Evolutionary conservation across 768 basidiomycete genomes (phyloP).

Genomic region (Floccularia luteovirens): DNA sequence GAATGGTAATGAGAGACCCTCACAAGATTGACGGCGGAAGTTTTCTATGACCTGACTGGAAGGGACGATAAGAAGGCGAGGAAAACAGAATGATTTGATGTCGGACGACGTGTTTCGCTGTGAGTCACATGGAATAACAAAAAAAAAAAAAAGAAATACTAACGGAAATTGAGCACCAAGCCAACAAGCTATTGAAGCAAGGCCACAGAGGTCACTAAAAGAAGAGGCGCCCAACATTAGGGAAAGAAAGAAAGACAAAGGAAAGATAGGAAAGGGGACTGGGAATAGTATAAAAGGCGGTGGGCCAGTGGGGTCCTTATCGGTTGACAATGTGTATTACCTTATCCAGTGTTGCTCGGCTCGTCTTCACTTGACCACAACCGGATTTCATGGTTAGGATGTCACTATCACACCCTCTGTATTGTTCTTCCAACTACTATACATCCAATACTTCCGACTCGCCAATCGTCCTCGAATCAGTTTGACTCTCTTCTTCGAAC

Average conservation of each 20-base stretch:
- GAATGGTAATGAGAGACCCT: conserved; percentile 90
- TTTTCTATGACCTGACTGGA: conserved; percentile 82
- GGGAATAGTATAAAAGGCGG: conserved; percentile 5
- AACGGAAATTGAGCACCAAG: conserved; percentile 85
- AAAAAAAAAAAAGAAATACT: conserved; percentile 26
- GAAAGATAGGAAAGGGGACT: conserved; percentile 12
- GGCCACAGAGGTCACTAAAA: conserved; percentile 62
- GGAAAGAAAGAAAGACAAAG: conserved; percentile 3
- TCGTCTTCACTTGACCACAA: too few species aligned
- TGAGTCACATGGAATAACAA: too few species aligned
- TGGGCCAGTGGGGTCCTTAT: conserved; percentile 3
- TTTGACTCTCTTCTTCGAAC: too few species aligned
- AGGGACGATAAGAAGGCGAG: conserved; percentile 3
- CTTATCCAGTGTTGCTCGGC: conserved; percentile 3
- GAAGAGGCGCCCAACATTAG: conserved; percentile 20
- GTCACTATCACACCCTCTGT: too few species aligned
- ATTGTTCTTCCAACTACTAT: conserved; percentile 3
- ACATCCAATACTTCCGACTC: neutral
- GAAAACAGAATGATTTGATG: neutral
- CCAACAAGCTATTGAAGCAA: conserved; percentile 72
- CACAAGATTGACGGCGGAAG: conserved; percentile 64
- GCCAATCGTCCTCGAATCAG: too few species aligned
- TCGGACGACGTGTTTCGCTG: too few species aligned
- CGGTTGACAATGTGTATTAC: neutral
- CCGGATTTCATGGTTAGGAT: conserved; percentile 3